Evolutionary conservation across 148 eudicot genomes (phyloP), one percentile per base, ranked within the genome.

Genomic region (Silene uniflora): DNA sequence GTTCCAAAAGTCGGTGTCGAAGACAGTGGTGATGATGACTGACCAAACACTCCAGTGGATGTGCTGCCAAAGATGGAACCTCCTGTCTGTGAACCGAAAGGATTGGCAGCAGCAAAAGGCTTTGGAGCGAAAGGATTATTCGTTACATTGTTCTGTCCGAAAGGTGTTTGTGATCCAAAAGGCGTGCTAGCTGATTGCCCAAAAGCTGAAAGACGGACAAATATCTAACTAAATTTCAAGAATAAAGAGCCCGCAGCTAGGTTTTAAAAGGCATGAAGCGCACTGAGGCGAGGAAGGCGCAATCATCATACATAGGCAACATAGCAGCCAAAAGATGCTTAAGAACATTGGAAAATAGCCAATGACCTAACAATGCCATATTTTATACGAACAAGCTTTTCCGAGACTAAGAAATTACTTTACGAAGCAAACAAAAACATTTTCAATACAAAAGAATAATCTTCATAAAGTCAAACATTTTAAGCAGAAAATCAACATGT

Each of bases 21-120:
- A 55, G 93, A 85, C 72, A 91, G 69, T 62, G 91, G 86, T 69
- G 97, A 86, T 49, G 96, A 85, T 73, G 97, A 75, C 75, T 85
- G 89, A 69, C 98, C 98, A 86, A 95, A 95, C 24, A 90, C 97
- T 70, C 97, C 96, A 47, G 98, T 95, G 66, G 96, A 90, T 76
- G 89, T 92, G 80, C 88, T 83, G 65, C 97, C 97, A 84, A 95
- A 95, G 75, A 89, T 77, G 69, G 97, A 92, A 74, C 90, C 75
- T 72, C 97, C 98, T 10, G 97, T 81, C 73, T 88, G 98, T 10
- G 96, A 76, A 35, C 98, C 97, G 76, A 93, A 93, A 47, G 93
- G 91, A 64, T 83, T 86, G 23, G 90, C 75, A 75, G 85, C 87
- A 76, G 93, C 96, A 75, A 93, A 93, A 42, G 98, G 90, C 76